These are phyloP conservation scores for Paraurostyla sp. DNA, from an alignment of 73 alveolate species.

Conservation along the genomic window DNA sequence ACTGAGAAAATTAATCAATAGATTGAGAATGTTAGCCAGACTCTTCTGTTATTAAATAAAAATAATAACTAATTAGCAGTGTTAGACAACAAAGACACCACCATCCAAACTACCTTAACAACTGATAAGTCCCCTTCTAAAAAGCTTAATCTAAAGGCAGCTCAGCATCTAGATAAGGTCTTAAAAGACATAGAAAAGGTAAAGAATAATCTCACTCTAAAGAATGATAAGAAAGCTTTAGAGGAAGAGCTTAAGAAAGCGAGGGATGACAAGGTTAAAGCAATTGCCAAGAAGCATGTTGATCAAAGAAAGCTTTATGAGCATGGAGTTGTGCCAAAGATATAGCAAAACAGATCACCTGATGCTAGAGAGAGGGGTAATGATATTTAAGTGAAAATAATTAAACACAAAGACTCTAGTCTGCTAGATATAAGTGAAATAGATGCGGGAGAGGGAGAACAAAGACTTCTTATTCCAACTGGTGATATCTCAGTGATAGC, in stretches of 20 bases:
- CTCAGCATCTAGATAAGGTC: constrained; percentile 53
- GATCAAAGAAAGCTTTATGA: constrained; percentile 47
- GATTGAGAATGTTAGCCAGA: not conserved
- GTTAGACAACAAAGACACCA: not conserved
- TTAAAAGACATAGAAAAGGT: constrained; percentile 70
- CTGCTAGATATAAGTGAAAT: constrained; percentile 46
- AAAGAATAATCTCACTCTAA: not conserved
- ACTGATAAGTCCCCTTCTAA: not conserved
- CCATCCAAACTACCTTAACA: not conserved
- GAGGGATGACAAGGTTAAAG: constrained; percentile 48
- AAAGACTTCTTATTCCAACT: not conserved
- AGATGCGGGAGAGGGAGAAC: constrained; percentile 10
- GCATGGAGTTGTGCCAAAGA: constrained; percentile 67
- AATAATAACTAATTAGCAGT: not conserved
- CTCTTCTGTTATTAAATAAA: not conserved
- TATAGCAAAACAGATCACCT: not conserved
- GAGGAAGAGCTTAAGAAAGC: constrained; percentile 67
- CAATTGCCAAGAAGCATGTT: constrained; percentile 41
- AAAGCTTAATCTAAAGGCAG: not conserved
- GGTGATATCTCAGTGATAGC: not conserved
- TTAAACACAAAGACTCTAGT: constrained; percentile 37
- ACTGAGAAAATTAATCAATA: constrained; percentile 16
- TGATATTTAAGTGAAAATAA: not conserved
- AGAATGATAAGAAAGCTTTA: constrained; percentile 20
- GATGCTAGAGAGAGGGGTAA: not conserved